A percentile compares a stretch with the other conserved stretches of the same genome.
Evolutionary conservation across 306 rosid species (phyloP).

Genomic region (Casuarina cunninghamiana): DNA sequence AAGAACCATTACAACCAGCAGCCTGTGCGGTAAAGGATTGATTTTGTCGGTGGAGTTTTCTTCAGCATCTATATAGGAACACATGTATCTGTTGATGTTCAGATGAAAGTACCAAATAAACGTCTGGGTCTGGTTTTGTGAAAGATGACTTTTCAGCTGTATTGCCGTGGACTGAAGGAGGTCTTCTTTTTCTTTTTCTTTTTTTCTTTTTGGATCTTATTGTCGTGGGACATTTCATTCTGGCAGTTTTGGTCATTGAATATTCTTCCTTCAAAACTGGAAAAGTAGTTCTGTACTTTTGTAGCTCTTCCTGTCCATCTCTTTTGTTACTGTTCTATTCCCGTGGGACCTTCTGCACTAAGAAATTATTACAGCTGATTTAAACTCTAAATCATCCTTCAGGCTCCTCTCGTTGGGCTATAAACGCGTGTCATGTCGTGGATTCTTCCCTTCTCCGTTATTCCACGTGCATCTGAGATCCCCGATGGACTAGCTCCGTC

Average conservation of each 20-base stretch:
- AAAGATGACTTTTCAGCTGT: slow-evolving; percentile 41
- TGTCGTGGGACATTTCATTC: slow-evolving; percentile 42
- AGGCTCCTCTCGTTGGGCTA: too few relatives aligned
- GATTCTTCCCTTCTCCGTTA: too few relatives aligned
- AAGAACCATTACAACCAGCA: slow-evolving; percentile 95
- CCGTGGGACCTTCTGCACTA: slow-evolving; percentile 2
- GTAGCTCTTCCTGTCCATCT: slow-evolving; percentile 28
- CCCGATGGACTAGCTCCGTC: too few relatives aligned
- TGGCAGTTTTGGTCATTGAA: slow-evolving; percentile 37
- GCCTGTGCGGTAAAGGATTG: slow-evolving; percentile 61
- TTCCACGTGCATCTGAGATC: too few relatives aligned
- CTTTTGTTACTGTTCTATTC: background rate
- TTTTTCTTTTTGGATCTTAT: slow-evolving; percentile 36
- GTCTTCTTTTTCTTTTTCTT: slow-evolving; percentile 19
- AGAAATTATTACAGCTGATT: slow-evolving; percentile 2
- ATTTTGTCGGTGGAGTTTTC: slow-evolving; percentile 14
- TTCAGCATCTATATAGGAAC: slow-evolving; percentile 49
- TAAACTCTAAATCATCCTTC: background rate
- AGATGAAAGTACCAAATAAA: slow-evolving; percentile 60
- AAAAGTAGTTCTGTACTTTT: slow-evolving; percentile 32
- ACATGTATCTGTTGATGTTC: slow-evolving; percentile 57
- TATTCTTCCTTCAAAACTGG: slow-evolving; percentile 34
- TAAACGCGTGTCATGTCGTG: too few relatives aligned
- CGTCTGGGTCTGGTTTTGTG: slow-evolving; percentile 42
- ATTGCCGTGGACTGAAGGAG: slow-evolving; percentile 47